These are phyloP conservation scores for Huntiella bhutanensis DNA, from an alignment of 2,329 filamentous ascomycete genomes.

Conservation along the genomic window DNA sequence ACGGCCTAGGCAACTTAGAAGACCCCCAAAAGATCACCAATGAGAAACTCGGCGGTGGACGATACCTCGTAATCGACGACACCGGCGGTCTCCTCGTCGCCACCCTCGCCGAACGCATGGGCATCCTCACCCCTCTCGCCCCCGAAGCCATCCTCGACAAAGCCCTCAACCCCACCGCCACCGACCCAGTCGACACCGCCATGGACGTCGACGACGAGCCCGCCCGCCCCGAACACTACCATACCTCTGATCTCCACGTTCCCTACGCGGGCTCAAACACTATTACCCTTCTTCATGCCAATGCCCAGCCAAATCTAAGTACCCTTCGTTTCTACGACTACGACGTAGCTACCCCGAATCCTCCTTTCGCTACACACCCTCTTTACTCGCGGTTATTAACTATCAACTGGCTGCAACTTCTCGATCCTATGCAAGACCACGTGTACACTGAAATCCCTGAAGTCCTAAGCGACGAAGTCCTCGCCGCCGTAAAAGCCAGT, in stretches of 20 bases:
- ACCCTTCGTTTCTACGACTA: slow-evolving; percentile 81
- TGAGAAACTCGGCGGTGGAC: slow-evolving; percentile 18
- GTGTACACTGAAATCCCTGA: slow-evolving; percentile 52
- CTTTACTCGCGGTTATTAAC: slow-evolving; percentile 65
- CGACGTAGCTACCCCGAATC: slow-evolving; percentile 47
- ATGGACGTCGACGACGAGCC: background rate
- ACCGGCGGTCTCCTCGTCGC: slow-evolving; percentile 68
- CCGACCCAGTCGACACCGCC: background rate
- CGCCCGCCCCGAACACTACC: slow-evolving; percentile 10
- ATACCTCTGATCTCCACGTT: slow-evolving; percentile 35
- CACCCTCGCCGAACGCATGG: slow-evolving; percentile 76
- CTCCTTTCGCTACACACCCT: slow-evolving; percentile 46
- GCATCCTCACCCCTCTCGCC: slow-evolving; percentile 41
- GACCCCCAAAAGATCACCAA: slow-evolving; percentile 1
- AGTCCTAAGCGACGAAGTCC: slow-evolving; percentile 34
- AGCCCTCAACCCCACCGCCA: background rate
- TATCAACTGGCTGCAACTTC: slow-evolving; percentile 79
- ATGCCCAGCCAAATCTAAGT: slow-evolving; percentile 72
- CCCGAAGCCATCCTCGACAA: slow-evolving; percentile 14
- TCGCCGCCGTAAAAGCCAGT: slow-evolving; percentile 58
- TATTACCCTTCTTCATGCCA: slow-evolving; percentile 61
- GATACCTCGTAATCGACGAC: slow-evolving; percentile 75
- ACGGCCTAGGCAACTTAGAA: slow-evolving; percentile 13
- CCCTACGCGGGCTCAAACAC: slow-evolving; percentile 55
- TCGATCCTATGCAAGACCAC: slow-evolving; percentile 56